Conservation (phyloP, 2,329 filamentous ascomycete genomes). For the Mollisia scopiformis region DNA sequence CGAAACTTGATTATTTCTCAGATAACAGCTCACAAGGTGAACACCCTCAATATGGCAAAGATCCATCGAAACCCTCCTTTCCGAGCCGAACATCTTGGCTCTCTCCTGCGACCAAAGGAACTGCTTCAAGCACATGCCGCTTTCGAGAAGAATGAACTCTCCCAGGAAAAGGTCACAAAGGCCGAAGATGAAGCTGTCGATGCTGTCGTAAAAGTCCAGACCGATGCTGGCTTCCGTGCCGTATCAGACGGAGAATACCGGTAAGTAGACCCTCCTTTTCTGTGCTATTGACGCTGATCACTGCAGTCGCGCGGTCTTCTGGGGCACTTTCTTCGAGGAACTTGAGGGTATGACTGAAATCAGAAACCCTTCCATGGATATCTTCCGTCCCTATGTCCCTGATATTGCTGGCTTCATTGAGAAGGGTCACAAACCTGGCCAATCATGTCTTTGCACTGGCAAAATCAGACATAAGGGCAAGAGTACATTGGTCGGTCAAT, state of each 20-base stretch:
- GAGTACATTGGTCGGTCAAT: constrained; percentile 47
- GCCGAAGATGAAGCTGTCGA: constrained; percentile 61
- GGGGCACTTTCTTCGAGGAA: constrained; percentile 34
- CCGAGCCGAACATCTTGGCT: constrained; percentile 67
- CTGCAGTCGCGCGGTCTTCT: constrained; percentile 32
- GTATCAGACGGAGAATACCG: constrained; percentile 63
- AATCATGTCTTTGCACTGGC: constrained; percentile 48
- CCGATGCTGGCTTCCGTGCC: constrained; percentile 56
- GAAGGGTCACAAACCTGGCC: constrained; percentile 50
- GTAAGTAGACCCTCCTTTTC: constrained; percentile 9
- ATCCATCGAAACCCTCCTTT: constrained; percentile 48
- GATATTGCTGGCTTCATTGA: constrained; percentile 46
- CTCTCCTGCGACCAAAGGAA: constrained; percentile 61
- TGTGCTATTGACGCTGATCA: neutral
- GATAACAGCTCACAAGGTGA: neutral
- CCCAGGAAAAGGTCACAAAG: constrained; percentile 44
- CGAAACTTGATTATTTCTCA: neutral
- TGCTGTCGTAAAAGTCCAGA: constrained; percentile 60
- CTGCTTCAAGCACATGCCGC: constrained; percentile 58
- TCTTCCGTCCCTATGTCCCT: constrained; percentile 43
- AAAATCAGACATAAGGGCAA: constrained; percentile 49
- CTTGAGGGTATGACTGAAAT: constrained; percentile 34
- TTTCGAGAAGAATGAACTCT: constrained; percentile 52
- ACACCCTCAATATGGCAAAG: neutral
- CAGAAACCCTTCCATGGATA: constrained; percentile 39